Conservation (phyloP, 2,329 filamentous ascomycete species). For the Ascomycota sp. region DNA sequence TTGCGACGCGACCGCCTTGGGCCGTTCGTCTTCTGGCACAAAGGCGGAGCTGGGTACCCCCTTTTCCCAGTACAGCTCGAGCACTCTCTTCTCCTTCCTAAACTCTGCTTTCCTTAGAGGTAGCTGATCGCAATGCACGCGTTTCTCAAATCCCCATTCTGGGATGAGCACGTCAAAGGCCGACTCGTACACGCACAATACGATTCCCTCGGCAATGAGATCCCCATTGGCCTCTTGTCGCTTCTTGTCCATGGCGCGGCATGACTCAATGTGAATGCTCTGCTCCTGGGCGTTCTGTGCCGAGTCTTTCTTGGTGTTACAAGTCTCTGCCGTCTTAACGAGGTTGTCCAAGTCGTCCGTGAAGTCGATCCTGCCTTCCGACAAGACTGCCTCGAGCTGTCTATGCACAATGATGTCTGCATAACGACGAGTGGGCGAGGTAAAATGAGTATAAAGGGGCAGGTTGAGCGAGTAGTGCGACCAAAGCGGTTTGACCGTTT, state of each 20-base stretch:
- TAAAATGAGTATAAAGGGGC: constrained; percentile 92
- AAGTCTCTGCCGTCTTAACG: constrained; percentile 81
- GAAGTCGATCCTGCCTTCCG: constrained; percentile 65
- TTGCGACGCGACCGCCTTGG: constrained; percentile 57
- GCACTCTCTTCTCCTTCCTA: constrained; percentile 80
- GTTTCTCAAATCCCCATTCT: constrained; percentile 97
- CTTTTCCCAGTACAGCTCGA: constrained; percentile 99
- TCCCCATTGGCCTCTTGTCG: constrained; percentile 74
- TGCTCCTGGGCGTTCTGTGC: constrained; percentile 95
- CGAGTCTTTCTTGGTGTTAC: constrained; percentile 98
- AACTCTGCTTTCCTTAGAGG: constrained; percentile 98
- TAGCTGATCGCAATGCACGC: constrained; percentile 94
- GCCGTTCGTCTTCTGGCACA: constrained; percentile 89
- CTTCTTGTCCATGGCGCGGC: constrained; percentile 85
- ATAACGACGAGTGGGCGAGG: constrained; percentile 83
- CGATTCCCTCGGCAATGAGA: constrained; percentile 85
- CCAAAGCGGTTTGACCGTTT: constrained; percentile 55
- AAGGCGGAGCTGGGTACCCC: constrained; percentile 91
- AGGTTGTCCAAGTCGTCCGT: constrained; percentile 73
- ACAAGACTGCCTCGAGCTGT: constrained; percentile 73
- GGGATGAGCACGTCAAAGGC: constrained; percentile 96
- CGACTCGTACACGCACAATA: constrained; percentile 93
- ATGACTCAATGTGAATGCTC: constrained; percentile 95
- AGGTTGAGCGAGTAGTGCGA: constrained; percentile 85
- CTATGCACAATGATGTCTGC: constrained; percentile 90